Percentiles rank a stretch among this genome's conserved stretches.
Conservation (phyloP, 345 rosid genomes). For the Microcos paniculata region DNA sequence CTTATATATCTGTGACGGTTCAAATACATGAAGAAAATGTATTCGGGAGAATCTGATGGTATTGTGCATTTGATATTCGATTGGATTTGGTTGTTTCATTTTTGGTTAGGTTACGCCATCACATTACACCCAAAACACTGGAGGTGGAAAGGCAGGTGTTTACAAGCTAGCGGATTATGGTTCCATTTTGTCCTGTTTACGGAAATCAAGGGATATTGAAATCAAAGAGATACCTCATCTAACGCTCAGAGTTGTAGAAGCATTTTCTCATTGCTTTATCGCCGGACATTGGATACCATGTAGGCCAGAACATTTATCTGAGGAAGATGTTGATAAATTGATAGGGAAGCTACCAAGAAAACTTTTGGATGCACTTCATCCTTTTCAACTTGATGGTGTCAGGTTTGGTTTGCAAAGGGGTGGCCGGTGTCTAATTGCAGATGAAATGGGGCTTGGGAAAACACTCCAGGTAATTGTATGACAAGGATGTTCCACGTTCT, state of each 20-base stretch:
- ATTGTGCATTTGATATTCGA: background rate
- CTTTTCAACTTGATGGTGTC: constrained; percentile 88
- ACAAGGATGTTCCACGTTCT: background rate
- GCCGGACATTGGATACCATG: constrained; percentile 72
- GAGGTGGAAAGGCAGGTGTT: constrained; percentile 78
- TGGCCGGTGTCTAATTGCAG: constrained; percentile 92
- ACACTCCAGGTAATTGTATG: constrained; percentile 70
- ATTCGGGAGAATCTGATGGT: background rate
- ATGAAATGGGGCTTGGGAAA: constrained; percentile 99
- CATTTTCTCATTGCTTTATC: constrained; percentile 51
- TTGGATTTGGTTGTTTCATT: constrained; percentile 5
- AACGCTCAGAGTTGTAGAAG: constrained; percentile 69
- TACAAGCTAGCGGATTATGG: constrained; percentile 70
- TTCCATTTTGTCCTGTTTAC: constrained; percentile 58
- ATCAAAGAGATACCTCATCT: constrained; percentile 77
- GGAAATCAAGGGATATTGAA: constrained; percentile 50
- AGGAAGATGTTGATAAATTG: constrained; percentile 62
- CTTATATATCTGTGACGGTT: background rate
- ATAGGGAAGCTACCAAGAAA: constrained; percentile 58
- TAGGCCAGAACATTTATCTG: constrained; percentile 71
- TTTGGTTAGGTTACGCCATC: constrained; percentile 56
- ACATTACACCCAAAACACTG: constrained; percentile 71
- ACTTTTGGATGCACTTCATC: constrained; percentile 59
- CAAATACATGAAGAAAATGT: background rate
- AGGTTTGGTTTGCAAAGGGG: constrained; percentile 82